Conservation (phyloP, 768 basidiomycete species). For the Lactarius tabidus region DNA sequence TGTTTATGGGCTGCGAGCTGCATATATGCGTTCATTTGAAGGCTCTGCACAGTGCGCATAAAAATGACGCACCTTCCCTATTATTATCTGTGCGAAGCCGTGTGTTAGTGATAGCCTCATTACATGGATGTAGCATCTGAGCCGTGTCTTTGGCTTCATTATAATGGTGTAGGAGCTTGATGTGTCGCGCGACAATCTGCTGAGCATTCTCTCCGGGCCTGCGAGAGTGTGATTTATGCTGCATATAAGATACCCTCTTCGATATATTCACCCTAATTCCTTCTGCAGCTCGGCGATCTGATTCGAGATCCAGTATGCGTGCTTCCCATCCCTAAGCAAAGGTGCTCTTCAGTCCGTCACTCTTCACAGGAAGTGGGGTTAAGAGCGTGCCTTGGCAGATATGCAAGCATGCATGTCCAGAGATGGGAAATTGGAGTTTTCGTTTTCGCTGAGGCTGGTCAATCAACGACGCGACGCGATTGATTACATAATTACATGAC, state of each 20-base stretch:
- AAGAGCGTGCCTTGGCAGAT: conserved; percentile 14
- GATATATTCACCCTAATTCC: conserved; percentile 12
- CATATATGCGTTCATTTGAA: conserved; percentile 16
- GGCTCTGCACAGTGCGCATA: background rate
- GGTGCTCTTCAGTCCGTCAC: background rate
- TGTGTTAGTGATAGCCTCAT: background rate
- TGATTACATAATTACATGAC: background rate
- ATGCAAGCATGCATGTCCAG: conserved; percentile 21
- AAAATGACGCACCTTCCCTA: conserved; percentile 54
- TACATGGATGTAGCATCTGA: conserved; percentile 43
- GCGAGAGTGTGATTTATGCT: background rate
- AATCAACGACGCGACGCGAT: background rate
- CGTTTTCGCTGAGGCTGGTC: too few species aligned
- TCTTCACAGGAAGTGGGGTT: background rate
- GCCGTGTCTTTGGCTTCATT: conserved; percentile 79
- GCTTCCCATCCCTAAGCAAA: conserved; percentile 17
- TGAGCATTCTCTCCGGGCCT: conserved; percentile 46
- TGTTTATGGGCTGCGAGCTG: conserved; percentile 71
- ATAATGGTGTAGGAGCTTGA: conserved; percentile 64
- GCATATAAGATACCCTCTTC: background rate
- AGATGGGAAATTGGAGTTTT: background rate
- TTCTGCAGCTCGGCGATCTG: conserved; percentile 17
- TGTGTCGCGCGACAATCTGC: conserved; percentile 56
- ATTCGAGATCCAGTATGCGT: conserved; percentile 21
- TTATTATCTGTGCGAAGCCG: conserved; percentile 51